These are phyloP conservation scores for Furcasterigmium sp. DNA, from an alignment of 2,329 filamentous ascomycete genomes.

Conservation along the genomic window DNA sequence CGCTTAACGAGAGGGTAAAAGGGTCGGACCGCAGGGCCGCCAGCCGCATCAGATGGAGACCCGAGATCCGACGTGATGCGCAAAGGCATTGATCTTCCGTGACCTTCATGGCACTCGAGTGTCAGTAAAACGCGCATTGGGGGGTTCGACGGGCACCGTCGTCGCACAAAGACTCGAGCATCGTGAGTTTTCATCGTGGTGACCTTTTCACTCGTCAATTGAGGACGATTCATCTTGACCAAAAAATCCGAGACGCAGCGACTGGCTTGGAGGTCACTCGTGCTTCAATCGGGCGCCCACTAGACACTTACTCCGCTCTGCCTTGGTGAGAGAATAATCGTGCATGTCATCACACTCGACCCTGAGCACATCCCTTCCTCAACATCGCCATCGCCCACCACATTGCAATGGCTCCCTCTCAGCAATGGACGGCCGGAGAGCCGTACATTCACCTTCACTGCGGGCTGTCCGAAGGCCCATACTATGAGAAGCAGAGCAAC, in stretches of 20 bases:
- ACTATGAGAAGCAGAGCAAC: slow-evolving; percentile 61
- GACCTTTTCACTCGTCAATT: background rate
- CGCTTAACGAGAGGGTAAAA: slow-evolving; percentile 1
- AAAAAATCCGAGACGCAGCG: too few species aligned
- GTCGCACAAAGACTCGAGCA: background rate
- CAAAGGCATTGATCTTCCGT: background rate
- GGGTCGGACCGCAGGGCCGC: slow-evolving; percentile 1
- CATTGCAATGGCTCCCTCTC: slow-evolving; percentile 28
- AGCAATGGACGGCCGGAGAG: slow-evolving; percentile 45
- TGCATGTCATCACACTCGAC: too few species aligned
- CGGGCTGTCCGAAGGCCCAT: slow-evolving; percentile 68
- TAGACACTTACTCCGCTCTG: too few species aligned
- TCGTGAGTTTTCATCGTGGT: background rate
- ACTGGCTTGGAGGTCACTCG: too few species aligned
- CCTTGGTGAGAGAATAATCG: too few species aligned
- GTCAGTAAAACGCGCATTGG: too few species aligned
- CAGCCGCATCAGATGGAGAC: background rate
- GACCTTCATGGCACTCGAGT: too few species aligned
- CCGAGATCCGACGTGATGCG: background rate
- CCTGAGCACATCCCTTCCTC: too few species aligned
- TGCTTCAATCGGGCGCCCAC: too few species aligned
- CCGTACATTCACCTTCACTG: slow-evolving; percentile 60
- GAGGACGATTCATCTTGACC: too few species aligned
- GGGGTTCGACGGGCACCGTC: background rate
- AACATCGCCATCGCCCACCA: too few species aligned